A percentile compares a stretch with the other conserved stretches of the same genome.
phyloP scores from a whole-genome alignment of 2,329 filamentous ascomycete species.

The Fusarium sp. region DNA sequence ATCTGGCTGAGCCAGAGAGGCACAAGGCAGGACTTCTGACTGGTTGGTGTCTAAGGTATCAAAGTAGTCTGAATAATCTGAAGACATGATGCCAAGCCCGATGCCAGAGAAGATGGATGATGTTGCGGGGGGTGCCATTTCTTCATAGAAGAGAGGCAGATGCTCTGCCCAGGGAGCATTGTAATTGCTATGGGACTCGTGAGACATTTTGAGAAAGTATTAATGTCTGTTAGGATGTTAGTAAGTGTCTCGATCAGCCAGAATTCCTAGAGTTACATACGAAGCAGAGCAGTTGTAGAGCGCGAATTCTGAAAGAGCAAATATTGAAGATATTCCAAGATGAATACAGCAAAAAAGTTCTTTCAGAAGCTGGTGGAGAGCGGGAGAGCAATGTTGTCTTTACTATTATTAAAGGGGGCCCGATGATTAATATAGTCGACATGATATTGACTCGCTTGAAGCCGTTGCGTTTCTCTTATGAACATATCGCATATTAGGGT shows the following conservation, averaged over 20 bases:
- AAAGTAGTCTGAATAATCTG: neutral
- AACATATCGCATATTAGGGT: no score
- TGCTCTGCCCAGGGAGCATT: neutral
- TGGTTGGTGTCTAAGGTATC: neutral
- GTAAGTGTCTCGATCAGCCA: no score
- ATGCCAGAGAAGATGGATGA: neutral
- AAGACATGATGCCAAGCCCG: neutral
- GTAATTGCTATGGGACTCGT: neutral
- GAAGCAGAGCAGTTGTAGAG: no score
- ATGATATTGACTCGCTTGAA: neutral
- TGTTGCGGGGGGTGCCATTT: neutral
- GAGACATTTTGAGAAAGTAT: neutral
- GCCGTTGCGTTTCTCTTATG: neutral
- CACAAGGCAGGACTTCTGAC: neutral
- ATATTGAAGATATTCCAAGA: no score
- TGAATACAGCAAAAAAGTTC: no score
- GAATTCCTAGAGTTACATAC: no score
- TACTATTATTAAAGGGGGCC: no score
- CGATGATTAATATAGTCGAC: no score
- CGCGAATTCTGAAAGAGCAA: no score
- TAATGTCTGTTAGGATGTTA: no score
- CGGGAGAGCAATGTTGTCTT: no score
- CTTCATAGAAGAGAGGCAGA: neutral
- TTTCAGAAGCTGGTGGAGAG: no score
- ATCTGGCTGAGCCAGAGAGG: neutral